phyloP scores from a whole-genome alignment of 2,329 filamentous ascomycete genomes.

The Myriosclerotinia duriaeana region DNA sequence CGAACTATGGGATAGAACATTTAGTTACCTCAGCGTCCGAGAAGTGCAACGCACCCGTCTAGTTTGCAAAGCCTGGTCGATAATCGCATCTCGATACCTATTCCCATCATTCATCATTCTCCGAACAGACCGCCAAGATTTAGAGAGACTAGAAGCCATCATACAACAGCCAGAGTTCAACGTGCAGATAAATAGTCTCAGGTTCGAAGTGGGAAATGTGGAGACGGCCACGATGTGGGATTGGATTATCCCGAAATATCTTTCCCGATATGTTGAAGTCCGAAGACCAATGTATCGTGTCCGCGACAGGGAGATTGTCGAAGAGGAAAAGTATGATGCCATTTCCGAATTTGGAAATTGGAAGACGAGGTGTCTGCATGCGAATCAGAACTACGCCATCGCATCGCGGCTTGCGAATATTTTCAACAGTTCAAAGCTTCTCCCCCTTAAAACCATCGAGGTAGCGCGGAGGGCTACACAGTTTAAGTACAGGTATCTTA shows the following conservation, averaged over 20 bases:
- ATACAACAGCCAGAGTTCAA: not conserved
- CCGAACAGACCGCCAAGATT: not conserved
- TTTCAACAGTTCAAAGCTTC: not conserved
- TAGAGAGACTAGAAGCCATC: not conserved
- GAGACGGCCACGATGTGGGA: not conserved
- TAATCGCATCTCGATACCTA: not conserved
- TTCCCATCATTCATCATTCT: conserved; percentile 4
- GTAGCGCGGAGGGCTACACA: not conserved
- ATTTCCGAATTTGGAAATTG: conserved; percentile 9
- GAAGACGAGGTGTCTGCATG: conserved; percentile 1
- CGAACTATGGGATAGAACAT: not conserved
- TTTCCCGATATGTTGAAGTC: not conserved
- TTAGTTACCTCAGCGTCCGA: not conserved
- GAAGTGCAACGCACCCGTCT: conserved; percentile 13
- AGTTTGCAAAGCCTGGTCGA: not conserved
- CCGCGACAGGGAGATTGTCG: not conserved
- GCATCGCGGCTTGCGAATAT: not conserved
- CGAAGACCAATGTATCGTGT: not conserved
- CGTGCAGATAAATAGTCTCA: not conserved
- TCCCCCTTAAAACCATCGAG: not conserved
- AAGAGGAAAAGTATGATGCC: not conserved
- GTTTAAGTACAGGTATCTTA: not conserved
- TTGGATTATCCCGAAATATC: not conserved
- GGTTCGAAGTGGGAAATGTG: not conserved
- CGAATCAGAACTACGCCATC: conserved; percentile 1